These are phyloP conservation scores for Sugiyamaella neomexicana DNA, from an alignment of 1,139 yeast genomes.

Conservation along the genomic window DNA sequence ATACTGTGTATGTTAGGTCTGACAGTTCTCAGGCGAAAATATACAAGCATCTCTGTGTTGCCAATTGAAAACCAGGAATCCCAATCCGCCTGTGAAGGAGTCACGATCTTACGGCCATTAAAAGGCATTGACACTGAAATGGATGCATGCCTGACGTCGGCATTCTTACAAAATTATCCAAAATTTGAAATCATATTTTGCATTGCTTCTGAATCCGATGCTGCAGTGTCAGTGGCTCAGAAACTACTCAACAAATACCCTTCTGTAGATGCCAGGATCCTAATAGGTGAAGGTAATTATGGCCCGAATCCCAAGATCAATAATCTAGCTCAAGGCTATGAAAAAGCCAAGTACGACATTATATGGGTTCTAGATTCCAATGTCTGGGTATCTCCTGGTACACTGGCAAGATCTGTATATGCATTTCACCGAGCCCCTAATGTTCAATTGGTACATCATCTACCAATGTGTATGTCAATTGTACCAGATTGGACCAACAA, in stretches of 20 bases:
- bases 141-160: constrained; percentile 63
- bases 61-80: background rate
- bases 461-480: constrained; percentile 62
- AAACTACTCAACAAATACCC: constrained; percentile 56
- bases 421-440: constrained; percentile 50
- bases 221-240: constrained; percentile 60
- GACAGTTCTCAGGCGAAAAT: constrained; percentile 16
- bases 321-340: constrained; percentile 77
- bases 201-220: constrained; percentile 63
- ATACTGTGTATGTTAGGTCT: constrained; percentile 22
- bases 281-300: constrained; percentile 51
- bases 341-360: constrained; percentile 65
- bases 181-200: constrained; percentile 73
- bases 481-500: constrained; percentile 32
- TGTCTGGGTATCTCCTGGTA: constrained; percentile 72
- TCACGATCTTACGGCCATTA: constrained; percentile 77
- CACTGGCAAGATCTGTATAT: constrained; percentile 64
- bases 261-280: constrained; percentile 55
- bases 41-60: constrained; percentile 4
- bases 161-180: constrained; percentile 71
- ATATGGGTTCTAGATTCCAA: constrained; percentile 90
- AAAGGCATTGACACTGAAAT: constrained; percentile 83
- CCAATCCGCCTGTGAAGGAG: constrained; percentile 48
- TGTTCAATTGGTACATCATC: constrained; percentile 73
- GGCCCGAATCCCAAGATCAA: constrained; percentile 93